These are phyloP conservation scores for Epichloe sp. DNA, from an alignment of 2,329 filamentous ascomycete genomes.

Conservation along the genomic window DNA sequence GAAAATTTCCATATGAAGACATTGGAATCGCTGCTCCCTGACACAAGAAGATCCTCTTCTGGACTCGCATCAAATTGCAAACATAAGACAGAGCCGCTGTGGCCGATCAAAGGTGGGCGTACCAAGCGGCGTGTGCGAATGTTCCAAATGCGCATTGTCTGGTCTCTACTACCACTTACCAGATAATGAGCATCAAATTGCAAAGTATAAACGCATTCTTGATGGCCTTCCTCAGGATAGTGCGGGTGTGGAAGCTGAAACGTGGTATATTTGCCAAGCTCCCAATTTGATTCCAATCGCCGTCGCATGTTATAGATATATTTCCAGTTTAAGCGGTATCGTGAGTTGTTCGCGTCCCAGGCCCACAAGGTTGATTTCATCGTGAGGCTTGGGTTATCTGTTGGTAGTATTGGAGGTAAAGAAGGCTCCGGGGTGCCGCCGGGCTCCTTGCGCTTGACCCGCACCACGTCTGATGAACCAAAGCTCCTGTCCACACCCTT, in stretches of 20 bases:
- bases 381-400: constrained; percentile 18
- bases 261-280: constrained; percentile 64
- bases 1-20: constrained; percentile 92
- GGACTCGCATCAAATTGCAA: constrained; percentile 86
- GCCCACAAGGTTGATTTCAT: constrained; percentile 35
- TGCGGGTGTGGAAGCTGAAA: constrained; percentile 84
- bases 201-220: constrained; percentile 88
- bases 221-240: constrained; percentile 69
- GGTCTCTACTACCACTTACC: constrained; percentile 86
- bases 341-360: constrained; percentile 34
- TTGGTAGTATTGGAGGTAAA: constrained; percentile 16
- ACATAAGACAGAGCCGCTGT: constrained; percentile 79
- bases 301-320: constrained; percentile 83
- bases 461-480: constrained; percentile 15
- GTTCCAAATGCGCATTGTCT: constrained; percentile 81
- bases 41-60: constrained; percentile 84
- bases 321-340: constrained; percentile 73
- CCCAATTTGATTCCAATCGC: constrained; percentile 83
- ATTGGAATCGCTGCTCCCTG: constrained; percentile 82
- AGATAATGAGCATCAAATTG: constrained; percentile 78
- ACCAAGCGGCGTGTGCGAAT: constrained; percentile 68
- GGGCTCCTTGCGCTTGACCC: constrained; percentile 24
- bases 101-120: constrained; percentile 59
- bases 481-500: constrained; percentile 18
- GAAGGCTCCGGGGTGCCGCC: constrained; percentile 20